A percentile compares a stretch with the other conserved stretches of the same genome.
Conservation (phyloP, 73 alveolate species). For the Effrenium voratum region DNA sequence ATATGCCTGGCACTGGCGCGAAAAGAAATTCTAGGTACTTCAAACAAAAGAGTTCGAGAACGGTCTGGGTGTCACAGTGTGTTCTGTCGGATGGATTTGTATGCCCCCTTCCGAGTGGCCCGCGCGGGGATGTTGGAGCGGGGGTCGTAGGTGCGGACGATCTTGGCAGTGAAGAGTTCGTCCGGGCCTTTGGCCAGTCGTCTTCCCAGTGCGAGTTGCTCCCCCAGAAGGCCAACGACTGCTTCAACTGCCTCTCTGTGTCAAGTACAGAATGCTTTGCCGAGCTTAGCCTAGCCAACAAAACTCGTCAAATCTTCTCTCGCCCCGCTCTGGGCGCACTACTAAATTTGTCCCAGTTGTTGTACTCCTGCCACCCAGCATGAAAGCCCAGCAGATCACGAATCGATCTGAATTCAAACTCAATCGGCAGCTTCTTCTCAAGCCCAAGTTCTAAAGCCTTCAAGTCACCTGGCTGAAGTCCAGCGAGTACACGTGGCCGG, state of each 20-base stretch:
- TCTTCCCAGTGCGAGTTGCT: too few species aligned
- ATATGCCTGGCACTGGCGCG: slow-evolving; percentile 22
- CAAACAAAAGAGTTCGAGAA: not conserved
- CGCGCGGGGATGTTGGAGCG: slow-evolving; percentile 69
- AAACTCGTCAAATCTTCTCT: not conserved
- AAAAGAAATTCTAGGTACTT: not conserved
- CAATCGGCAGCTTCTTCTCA: too few species aligned
- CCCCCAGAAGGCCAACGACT: too few species aligned
- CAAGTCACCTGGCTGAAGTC: slow-evolving; percentile 47
- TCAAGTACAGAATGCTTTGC: not conserved
- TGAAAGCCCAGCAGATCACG: too few species aligned
- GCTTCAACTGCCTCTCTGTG: not conserved
- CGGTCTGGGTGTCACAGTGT: too few species aligned
- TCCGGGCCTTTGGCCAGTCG: slow-evolving; percentile 71
- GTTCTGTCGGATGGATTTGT: not conserved
- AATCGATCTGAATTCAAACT: too few species aligned
- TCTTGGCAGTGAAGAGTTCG: slow-evolving; percentile 43
- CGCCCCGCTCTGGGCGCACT: not conserved
- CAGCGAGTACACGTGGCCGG: slow-evolving; percentile 82
- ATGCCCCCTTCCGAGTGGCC: not conserved
- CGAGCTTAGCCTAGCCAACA: not conserved
- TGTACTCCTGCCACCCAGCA: slow-evolving; percentile 92
- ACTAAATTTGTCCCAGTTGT: slow-evolving; percentile 82
- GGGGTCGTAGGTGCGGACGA: slow-evolving; percentile 78
- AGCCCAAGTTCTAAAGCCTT: not conserved